Conservation (phyloP, 345 rosid species). For the Citrus inodora region DNA sequence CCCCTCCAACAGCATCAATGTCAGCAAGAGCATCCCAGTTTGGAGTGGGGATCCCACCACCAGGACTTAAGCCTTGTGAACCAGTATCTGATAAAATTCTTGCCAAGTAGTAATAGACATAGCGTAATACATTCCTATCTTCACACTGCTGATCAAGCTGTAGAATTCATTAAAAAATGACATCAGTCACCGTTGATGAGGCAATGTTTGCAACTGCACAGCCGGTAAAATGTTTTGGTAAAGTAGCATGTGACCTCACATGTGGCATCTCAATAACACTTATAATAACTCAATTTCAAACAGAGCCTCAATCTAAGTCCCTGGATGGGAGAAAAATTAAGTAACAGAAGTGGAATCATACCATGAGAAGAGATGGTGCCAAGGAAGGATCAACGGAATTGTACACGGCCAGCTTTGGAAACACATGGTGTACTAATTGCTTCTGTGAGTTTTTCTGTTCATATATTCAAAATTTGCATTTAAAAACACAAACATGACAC, state of each 20-base stretch:
- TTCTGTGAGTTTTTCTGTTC: constrained; percentile 87
- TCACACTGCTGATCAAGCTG: constrained; percentile 99
- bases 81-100: constrained; percentile 91
- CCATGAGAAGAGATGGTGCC: constrained; percentile 99
- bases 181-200: background rate
- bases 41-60: constrained; percentile 99
- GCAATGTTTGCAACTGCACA: no score
- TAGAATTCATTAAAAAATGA: constrained; percentile 22
- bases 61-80: constrained; percentile 77
- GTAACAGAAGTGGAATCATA: constrained; percentile 25
- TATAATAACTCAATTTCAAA: no score
- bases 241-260: background rate
- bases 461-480: background rate
- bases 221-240: no score
- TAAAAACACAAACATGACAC: background rate
- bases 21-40: constrained; percentile 99
- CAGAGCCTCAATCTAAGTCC: background rate
- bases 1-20: constrained; percentile 96
- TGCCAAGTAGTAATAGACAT: constrained; percentile 98
- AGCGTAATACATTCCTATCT: constrained; percentile 84
- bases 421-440: constrained; percentile 85
- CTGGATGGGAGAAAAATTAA: background rate
- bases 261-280: background rate
- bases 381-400: constrained; percentile 97
- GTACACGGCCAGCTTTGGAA: constrained; percentile 97